phyloP scores from a whole-genome alignment of 2,329 filamentous ascomycete species.

The Phyllosticta citrichinensis region DNA sequence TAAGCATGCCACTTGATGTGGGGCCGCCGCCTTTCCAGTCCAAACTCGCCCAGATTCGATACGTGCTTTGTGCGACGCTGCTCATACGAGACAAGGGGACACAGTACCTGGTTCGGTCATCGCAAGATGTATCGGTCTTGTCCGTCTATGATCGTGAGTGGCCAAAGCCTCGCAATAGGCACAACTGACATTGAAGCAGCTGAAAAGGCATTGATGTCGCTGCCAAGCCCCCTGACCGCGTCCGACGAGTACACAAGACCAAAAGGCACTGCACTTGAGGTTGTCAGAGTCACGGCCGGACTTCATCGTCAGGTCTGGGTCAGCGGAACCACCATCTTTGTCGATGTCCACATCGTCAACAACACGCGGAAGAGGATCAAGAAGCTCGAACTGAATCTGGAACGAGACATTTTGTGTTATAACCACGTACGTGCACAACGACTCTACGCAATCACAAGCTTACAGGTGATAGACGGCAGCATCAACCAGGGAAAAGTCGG shows the following conservation, averaged over 20 bases:
- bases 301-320: constrained; percentile 50
- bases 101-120: constrained; percentile 40
- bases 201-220: constrained; percentile 44
- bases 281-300: constrained; percentile 41
- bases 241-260: constrained; percentile 37
- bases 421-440: constrained; percentile 33
- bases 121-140: constrained; percentile 40
- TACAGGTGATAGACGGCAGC: constrained; percentile 32
- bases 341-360: constrained; percentile 44
- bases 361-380: constrained; percentile 39
- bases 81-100: constrained; percentile 39
- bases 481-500: constrained; percentile 39
- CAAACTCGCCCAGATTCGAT: constrained; percentile 42
- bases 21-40: constrained; percentile 46
- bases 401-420: constrained; percentile 42
- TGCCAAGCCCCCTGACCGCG: constrained; percentile 42
- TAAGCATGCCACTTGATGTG: constrained; percentile 44
- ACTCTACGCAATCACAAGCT: not conserved
- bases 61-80: constrained; percentile 38
- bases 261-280: constrained; percentile 32
- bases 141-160: constrained; percentile 44
- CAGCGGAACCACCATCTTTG: constrained; percentile 45
- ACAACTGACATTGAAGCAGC: constrained; percentile 22
- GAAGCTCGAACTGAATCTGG: constrained; percentile 42
- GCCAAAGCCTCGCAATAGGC: constrained; percentile 8